These are phyloP conservation scores for Xylaria castorea DNA, from an alignment of 495 filamentous ascomycete genomes.

Conservation along the genomic window DNA sequence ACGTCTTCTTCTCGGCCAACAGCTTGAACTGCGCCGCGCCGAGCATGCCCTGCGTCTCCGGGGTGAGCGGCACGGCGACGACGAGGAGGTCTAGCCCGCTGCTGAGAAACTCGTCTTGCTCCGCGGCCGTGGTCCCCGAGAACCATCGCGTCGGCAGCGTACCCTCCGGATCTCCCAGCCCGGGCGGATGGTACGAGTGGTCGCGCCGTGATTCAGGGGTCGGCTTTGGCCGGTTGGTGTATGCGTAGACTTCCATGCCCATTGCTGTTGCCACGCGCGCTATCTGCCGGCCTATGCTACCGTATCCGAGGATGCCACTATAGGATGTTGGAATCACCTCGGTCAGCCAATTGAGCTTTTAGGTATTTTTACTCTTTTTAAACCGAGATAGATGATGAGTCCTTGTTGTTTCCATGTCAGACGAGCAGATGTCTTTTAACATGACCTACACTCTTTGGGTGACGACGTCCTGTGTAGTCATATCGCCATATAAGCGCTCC, in stretches of 20 bases:
- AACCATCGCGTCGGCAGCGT: conserved; percentile 75
- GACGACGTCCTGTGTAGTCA: conserved; percentile 51
- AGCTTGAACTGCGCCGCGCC: conserved; percentile 70
- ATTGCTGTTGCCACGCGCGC: conserved; percentile 72
- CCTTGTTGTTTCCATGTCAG: neutral
- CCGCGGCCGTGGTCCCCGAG: conserved; percentile 65
- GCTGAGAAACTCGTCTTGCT: conserved; percentile 68
- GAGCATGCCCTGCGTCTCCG: conserved; percentile 68
- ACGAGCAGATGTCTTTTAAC: neutral
- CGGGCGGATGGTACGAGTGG: conserved; percentile 71
- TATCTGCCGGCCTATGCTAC: conserved; percentile 80
- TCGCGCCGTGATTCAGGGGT: conserved; percentile 65
- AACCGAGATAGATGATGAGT: neutral
- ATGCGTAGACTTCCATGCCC: conserved; percentile 83
- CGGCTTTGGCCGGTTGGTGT: conserved; percentile 69
- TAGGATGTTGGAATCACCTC: neutral
- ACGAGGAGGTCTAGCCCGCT: conserved; percentile 78
- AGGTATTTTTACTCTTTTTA: neutral
- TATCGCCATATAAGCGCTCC: conserved; percentile 45
- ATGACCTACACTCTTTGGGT: conserved; percentile 53
- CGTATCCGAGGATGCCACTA: conserved; percentile 83
- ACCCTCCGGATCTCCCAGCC: conserved; percentile 80
- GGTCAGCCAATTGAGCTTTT: neutral
- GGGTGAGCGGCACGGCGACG: conserved; percentile 75
- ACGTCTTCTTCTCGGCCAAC: conserved; percentile 62